Evolutionary conservation across 2,329 filamentous ascomycete species (phyloP).

Genomic region (Phyllosticta paracitricarpa): DNA sequence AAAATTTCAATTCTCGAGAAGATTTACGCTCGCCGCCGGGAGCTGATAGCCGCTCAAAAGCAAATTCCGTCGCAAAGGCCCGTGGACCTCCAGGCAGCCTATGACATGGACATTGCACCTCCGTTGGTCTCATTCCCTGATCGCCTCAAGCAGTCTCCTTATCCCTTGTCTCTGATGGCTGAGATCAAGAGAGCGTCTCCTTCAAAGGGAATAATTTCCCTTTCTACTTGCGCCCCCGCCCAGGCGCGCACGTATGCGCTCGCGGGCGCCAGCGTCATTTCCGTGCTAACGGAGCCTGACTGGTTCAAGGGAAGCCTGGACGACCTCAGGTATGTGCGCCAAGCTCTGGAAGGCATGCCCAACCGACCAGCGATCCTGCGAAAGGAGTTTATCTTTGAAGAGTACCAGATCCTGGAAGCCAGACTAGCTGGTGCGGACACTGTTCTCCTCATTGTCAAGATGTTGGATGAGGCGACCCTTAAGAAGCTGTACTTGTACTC

Average conservation of each 20-base stretch:
- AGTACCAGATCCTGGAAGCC: slow-evolving; percentile 95
- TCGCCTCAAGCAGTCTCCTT: slow-evolving; percentile 70
- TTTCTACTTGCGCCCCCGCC: slow-evolving; percentile 75
- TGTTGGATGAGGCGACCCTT: slow-evolving; percentile 70
- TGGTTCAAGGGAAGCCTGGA: slow-evolving; percentile 99
- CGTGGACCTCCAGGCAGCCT: slow-evolving; percentile 75
- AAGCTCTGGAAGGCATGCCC: slow-evolving; percentile 81
- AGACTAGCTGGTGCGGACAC: slow-evolving; percentile 89
- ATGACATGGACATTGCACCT: slow-evolving; percentile 74
- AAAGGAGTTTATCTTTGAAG: slow-evolving; percentile 96
- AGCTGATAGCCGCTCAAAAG: slow-evolving; percentile 70
- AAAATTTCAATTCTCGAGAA: slow-evolving; percentile 80
- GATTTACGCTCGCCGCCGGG: slow-evolving; percentile 76
- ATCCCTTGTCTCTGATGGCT: slow-evolving; percentile 86
- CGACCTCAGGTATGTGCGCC: slow-evolving; percentile 76
- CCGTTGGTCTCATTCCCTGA: slow-evolving; percentile 72
- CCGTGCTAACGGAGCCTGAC: slow-evolving; percentile 94
- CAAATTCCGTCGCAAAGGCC: slow-evolving; percentile 73
- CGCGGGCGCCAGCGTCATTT: slow-evolving; percentile 92
- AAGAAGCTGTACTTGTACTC: slow-evolving; percentile 81
- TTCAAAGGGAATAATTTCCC: slow-evolving; percentile 87
- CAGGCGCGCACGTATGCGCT: slow-evolving; percentile 89
- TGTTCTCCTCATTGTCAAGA: slow-evolving; percentile 93
- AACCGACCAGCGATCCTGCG: slow-evolving; percentile 85
- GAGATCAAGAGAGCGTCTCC: slow-evolving; percentile 96